Percentiles rank a stretch among this genome's conserved stretches.
Evolutionary conservation across 805 yeast species (phyloP).

Genomic region (Komagataella pastoris): DNA sequence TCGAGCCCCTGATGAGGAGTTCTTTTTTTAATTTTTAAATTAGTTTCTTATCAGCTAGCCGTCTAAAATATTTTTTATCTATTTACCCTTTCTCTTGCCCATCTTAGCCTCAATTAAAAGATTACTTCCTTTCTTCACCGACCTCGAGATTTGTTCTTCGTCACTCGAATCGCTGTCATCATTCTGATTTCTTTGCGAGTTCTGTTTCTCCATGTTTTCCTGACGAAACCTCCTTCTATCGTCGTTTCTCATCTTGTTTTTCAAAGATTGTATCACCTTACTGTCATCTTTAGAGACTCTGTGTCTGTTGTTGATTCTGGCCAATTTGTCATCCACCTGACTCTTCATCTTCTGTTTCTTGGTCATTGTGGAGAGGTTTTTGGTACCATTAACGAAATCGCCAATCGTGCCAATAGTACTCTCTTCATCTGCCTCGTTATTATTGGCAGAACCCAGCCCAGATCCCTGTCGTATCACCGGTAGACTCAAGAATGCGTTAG

Average conservation of each 20-base stretch:
- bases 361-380: slow-evolving; percentile 3
- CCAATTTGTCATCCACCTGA: slow-evolving; percentile 1
- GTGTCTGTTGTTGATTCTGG: slow-evolving; percentile 3
- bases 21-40: slow-evolving; percentile 4
- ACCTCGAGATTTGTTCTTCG: not conserved
- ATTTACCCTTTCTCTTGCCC: not conserved
- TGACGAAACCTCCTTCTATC: slow-evolving; percentile 1
- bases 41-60: not conserved
- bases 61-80: not conserved
- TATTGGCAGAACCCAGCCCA: slow-evolving; percentile 2
- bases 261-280: slow-evolving; percentile 2
- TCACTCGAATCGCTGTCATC: not conserved
- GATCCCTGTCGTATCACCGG: slow-evolving; percentile 6
- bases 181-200: not conserved
- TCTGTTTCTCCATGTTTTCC: not conserved
- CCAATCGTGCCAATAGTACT: not conserved
- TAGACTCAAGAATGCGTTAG: slow-evolving; percentile 3
- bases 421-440: slow-evolving; percentile 1
- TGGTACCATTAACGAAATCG: slow-evolving; percentile 4
- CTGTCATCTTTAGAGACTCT: slow-evolving; percentile 4
- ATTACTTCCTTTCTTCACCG: slow-evolving; percentile 4
- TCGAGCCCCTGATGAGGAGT: slow-evolving; percentile 50
- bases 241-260: slow-evolving; percentile 5
- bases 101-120: slow-evolving; percentile 2
- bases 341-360: slow-evolving; percentile 2